These are phyloP conservation scores for Leccinum boreale DNA, from an alignment of 768 basidiomycete genomes.

Conservation along the genomic window DNA sequence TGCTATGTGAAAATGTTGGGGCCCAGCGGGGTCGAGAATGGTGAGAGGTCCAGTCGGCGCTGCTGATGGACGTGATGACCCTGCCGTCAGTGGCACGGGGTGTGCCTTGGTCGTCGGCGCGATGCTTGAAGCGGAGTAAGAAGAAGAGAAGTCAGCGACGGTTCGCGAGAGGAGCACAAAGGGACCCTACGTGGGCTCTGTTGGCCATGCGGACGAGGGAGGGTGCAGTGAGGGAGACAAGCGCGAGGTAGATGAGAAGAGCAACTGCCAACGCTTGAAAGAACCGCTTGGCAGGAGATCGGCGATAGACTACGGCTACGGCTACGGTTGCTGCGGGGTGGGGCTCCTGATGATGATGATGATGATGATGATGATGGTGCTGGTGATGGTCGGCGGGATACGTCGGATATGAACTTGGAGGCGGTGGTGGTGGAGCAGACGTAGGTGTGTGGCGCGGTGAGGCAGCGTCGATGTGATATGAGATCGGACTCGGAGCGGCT, in stretches of 20 bases:
- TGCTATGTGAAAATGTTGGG: slow-evolving; percentile 9
- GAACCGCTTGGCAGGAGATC: not conserved
- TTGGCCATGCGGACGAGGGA: not conserved
- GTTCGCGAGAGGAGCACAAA: not conserved
- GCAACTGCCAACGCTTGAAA: not conserved
- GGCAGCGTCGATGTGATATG: not conserved
- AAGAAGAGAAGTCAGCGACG: not conserved
- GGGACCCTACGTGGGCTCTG: not conserved
- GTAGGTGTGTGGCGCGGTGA: not conserved
- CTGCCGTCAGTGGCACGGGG: not conserved
- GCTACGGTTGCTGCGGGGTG: not conserved
- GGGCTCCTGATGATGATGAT: not conserved
- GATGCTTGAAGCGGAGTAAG: not conserved
- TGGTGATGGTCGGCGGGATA: not conserved
- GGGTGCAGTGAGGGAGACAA: not conserved
- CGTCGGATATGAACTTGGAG: not conserved
- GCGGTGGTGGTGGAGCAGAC: not conserved
- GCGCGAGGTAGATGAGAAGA: not conserved
- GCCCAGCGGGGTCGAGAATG: slow-evolving; percentile 16
- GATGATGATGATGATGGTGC: not conserved
- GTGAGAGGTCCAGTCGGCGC: slow-evolving; percentile 16
- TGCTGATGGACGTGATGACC: not conserved
- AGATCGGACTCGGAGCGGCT: not conserved
- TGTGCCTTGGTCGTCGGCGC: not conserved
- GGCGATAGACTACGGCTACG: not conserved